These are phyloP conservation scores for Tylopilus sp. DNA, from an alignment of 768 basidiomycete species.

Conservation along the genomic window DNA sequence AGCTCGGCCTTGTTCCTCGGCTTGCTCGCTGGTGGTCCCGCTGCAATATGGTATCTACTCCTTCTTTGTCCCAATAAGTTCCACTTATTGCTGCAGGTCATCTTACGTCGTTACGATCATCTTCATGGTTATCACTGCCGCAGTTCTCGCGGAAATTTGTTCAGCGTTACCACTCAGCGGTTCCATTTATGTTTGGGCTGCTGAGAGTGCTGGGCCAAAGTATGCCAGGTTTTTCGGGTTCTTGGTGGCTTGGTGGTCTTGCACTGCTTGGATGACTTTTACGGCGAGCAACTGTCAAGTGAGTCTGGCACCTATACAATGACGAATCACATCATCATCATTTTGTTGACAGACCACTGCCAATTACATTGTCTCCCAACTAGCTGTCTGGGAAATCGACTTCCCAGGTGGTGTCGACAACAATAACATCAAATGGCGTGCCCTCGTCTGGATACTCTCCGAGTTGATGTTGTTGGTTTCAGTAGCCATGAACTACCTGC, in stretches of 20 bases:
- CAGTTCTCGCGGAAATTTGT: constrained; percentile 85
- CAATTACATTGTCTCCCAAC: constrained; percentile 84
- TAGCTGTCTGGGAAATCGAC: constrained; percentile 73
- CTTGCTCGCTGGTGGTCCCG: constrained; percentile 80
- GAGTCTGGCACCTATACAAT: constrained; percentile 12
- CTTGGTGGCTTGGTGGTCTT: constrained; percentile 90
- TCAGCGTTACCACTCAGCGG: constrained; percentile 85
- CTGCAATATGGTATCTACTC: constrained; percentile 65
- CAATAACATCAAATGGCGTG: constrained; percentile 80
- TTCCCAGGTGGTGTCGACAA: constrained; percentile 77
- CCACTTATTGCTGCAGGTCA: constrained; percentile 52
- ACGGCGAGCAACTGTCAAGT: constrained; percentile 87
- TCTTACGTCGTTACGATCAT: constrained; percentile 78
- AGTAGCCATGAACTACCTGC: constrained; percentile 82
- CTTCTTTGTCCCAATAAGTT: not conserved
- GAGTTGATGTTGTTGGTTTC: constrained; percentile 68
- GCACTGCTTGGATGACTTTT: constrained; percentile 96
- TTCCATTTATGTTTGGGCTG: constrained; percentile 94
- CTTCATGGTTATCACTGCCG: constrained; percentile 87
- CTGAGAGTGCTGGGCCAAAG: constrained; percentile 86
- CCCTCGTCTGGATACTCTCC: constrained; percentile 79
- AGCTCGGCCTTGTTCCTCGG: constrained; percentile 82
- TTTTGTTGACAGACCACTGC: constrained; percentile 61
- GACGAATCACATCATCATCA: not conserved
- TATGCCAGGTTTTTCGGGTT: constrained; percentile 86